Percentiles rank a stretch among this genome's conserved stretches.
Conservation (phyloP, 2,329 filamentous ascomycete species). For the Trichophyton benhamiae region DNA sequence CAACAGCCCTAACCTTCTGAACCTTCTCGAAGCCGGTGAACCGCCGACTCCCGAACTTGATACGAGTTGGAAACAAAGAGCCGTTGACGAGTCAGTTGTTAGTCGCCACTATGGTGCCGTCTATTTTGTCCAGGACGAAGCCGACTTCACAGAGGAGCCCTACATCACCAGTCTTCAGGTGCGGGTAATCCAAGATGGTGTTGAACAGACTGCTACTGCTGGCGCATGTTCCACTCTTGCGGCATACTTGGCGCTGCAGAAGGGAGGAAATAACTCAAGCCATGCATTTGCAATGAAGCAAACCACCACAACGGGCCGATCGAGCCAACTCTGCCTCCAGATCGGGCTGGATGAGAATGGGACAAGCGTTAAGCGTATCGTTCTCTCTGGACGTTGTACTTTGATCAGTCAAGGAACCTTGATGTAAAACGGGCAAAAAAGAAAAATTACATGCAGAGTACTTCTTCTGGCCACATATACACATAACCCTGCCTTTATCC, state of each 20-base stretch:
- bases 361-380: slow-evolving; percentile 13
- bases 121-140: slow-evolving; percentile 21
- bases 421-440: slow-evolving; percentile 1
- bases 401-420: slow-evolving; percentile 15
- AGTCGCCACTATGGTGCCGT: slow-evolving; percentile 20
- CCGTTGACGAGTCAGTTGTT: neutral
- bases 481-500: neutral
- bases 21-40: slow-evolving; percentile 16
- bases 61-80: slow-evolving; percentile 17
- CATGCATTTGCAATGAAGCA: slow-evolving; percentile 34
- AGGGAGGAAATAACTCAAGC: slow-evolving; percentile 21
- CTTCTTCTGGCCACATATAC: neutral
- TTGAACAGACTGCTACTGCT: slow-evolving; percentile 41
- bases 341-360: slow-evolving; percentile 30
- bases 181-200: slow-evolving; percentile 21
- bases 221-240: slow-evolving; percentile 38
- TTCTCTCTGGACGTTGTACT: slow-evolving; percentile 13
- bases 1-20: slow-evolving; percentile 17
- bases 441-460: neutral
- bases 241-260: slow-evolving; percentile 35
- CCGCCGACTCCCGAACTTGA: slow-evolving; percentile 21
- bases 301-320: slow-evolving; percentile 41
- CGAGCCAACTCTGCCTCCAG: slow-evolving; percentile 38
- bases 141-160: slow-evolving; percentile 18
- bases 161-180: slow-evolving; percentile 21